These are phyloP conservation scores for Stachybotrys chlorohalonatus DNA, from an alignment of 2,329 filamentous ascomycete species.

Conservation along the genomic window DNA sequence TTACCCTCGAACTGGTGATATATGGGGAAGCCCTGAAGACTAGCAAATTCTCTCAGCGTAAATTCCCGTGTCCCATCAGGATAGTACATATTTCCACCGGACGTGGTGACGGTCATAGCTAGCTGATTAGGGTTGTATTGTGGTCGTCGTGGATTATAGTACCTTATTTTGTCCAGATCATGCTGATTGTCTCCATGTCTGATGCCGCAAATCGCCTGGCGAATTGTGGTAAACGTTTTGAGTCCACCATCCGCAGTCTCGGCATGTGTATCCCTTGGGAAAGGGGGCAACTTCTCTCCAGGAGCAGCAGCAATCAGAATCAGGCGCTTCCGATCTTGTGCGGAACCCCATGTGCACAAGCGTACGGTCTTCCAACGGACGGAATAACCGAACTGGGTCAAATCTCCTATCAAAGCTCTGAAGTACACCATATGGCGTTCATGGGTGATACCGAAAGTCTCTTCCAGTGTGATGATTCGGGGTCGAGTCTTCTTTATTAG, in stretches of 20 bases:
- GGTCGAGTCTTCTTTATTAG: slow-evolving; percentile 52
- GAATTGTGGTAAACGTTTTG: slow-evolving; percentile 34
- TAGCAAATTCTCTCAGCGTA: slow-evolving; percentile 59
- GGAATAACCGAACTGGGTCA: slow-evolving; percentile 58
- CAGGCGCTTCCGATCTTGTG: slow-evolving; percentile 40
- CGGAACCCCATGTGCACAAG: slow-evolving; percentile 40
- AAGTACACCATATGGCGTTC: slow-evolving; percentile 47
- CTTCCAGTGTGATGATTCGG: slow-evolving; percentile 66
- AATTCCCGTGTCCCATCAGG: slow-evolving; percentile 54
- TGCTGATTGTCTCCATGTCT: slow-evolving; percentile 27
- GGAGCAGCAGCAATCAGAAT: slow-evolving; percentile 54
- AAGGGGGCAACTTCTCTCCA: slow-evolving; percentile 59
- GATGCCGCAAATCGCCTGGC: slow-evolving; percentile 29
- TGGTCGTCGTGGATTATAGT: slow-evolving; percentile 15
- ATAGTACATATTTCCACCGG: slow-evolving; percentile 54
- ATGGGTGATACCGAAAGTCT: slow-evolving; percentile 60
- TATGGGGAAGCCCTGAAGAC: slow-evolving; percentile 59
- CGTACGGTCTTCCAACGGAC: slow-evolving; percentile 57
- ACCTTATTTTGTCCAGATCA: slow-evolving; percentile 17
- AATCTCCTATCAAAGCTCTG: slow-evolving; percentile 49
- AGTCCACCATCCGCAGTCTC: slow-evolving; percentile 23
- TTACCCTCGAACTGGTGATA: slow-evolving; percentile 46
- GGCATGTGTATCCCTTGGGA: slow-evolving; percentile 54
- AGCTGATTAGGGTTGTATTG: slow-evolving; percentile 40
- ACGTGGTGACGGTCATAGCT: slow-evolving; percentile 54